Percentiles rank a stretch among this genome's conserved stretches.
These are phyloP conservation scores for Alternaria sp. DNA, from an alignment of 2,329 filamentous ascomycete species.

Conservation along the genomic window DNA sequence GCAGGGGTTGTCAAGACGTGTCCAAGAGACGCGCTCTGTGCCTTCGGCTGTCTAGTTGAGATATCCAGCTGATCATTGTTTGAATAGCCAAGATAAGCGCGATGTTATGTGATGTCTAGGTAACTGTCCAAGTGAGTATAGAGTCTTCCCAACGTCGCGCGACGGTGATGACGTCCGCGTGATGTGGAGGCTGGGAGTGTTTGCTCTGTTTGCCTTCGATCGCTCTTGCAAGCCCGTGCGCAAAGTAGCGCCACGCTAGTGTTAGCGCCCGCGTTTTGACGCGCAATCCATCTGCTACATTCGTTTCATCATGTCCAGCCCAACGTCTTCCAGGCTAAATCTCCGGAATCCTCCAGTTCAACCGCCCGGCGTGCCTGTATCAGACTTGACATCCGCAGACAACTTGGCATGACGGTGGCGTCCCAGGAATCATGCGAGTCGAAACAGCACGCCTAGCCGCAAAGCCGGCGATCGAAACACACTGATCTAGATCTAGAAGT, in stretches of 20 bases:
- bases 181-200: constrained; percentile 13
- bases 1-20: constrained; percentile 37
- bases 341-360: constrained; percentile 2
- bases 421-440: neutral
- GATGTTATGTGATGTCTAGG: constrained; percentile 1
- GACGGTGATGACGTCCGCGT: constrained; percentile 22
- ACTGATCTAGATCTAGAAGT: neutral
- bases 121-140: neutral
- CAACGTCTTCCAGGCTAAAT: constrained; percentile 4
- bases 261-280: constrained; percentile 8
- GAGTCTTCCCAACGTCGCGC: neutral
- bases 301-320: constrained; percentile 13
- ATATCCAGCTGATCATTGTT: constrained; percentile 25
- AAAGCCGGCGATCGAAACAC: neutral
- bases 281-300: constrained; percentile 18
- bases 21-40: constrained; percentile 30
- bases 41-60: constrained; percentile 18
- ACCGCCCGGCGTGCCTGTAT: constrained; percentile 6
- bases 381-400: neutral
- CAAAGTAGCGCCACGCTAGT: neutral
- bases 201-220: constrained; percentile 5
- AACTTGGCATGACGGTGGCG: neutral
- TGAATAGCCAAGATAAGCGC: constrained; percentile 7
- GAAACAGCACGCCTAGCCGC: constrained; percentile 6
- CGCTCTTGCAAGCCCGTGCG: constrained; percentile 6